Conservation (phyloP, 768 basidiomycete genomes). For the Termitomyces sp. region DNA sequence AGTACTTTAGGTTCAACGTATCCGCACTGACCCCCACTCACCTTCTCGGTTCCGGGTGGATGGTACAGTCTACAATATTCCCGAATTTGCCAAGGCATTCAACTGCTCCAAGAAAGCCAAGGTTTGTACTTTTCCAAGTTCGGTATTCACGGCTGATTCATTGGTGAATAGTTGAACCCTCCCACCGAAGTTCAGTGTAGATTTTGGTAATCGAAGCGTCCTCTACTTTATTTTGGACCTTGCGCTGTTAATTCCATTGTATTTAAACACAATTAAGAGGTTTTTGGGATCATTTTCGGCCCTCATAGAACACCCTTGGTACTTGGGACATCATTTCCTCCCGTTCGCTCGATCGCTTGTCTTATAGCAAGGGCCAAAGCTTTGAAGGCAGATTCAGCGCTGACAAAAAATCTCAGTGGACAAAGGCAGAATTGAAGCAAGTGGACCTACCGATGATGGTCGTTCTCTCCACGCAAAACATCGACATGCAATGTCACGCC, state of each 20-base stretch:
- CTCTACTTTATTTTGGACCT: neutral
- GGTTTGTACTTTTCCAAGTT: conserved; percentile 37
- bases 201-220: conserved; percentile 60
- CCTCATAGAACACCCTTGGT: conserved; percentile 89
- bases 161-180: conserved; percentile 65
- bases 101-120: conserved; percentile 73
- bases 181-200: conserved; percentile 73
- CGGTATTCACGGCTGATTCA: neutral
- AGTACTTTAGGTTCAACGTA: conserved; percentile 57
- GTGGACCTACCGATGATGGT: conserved; percentile 83
- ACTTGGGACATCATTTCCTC: conserved; percentile 87
- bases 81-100: conserved; percentile 87
- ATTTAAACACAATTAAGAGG: conserved; percentile 1
- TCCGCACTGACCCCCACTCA: conserved; percentile 88
- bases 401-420: conserved; percentile 26
- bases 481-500: conserved; percentile 94
- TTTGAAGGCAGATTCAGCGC: conserved; percentile 98
- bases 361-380: conserved; percentile 93
- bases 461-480: conserved; percentile 92
- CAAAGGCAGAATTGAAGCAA: neutral
- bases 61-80: conserved; percentile 84
- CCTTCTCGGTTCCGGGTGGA: conserved; percentile 77
- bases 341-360: conserved; percentile 90
- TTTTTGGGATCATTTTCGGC: too few relatives aligned
- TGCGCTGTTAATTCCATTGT: neutral